These are phyloP conservation scores for Thelephora terrestris DNA, from an alignment of 1,284 basidiomycete genomes.

Conservation along the genomic window DNA sequence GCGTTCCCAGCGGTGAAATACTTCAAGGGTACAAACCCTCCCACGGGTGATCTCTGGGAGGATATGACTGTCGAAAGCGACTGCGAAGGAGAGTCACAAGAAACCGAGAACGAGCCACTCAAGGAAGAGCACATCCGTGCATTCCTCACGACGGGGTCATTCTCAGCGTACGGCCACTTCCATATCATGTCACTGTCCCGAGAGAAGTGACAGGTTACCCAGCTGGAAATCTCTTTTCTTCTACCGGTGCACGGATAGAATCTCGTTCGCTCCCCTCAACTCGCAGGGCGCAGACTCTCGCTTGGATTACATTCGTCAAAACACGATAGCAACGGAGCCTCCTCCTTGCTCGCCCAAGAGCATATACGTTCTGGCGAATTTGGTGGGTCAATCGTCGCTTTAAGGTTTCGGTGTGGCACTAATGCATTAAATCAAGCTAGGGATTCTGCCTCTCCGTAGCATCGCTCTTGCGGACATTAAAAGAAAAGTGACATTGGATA, in stretches of 20 bases:
- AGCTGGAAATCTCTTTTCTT: not conserved
- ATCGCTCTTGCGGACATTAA: too few species aligned
- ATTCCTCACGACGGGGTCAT: not conserved
- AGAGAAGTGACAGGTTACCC: not conserved
- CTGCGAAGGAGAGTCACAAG: not conserved
- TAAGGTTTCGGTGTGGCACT: not conserved
- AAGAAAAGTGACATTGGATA: not conserved
- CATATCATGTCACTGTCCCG: not conserved
- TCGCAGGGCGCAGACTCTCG: not conserved
- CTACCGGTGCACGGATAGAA: not conserved
- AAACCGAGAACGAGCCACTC: not conserved
- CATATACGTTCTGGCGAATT: not conserved
- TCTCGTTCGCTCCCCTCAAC: not conserved
- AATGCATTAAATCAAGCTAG: not conserved
- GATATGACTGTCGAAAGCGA: not conserved
- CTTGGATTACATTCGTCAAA: not conserved
- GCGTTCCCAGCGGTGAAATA: too few species aligned
- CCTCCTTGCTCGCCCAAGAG: not conserved
- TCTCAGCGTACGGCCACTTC: too few species aligned
- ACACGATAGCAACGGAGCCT: not conserved
- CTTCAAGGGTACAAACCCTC: not conserved
- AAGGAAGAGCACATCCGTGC: not conserved
- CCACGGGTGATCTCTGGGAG: not conserved
- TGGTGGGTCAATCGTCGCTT: not conserved
- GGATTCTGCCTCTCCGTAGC: not conserved